phyloP scores from a whole-genome alignment of 1,284 basidiomycete species.

The Tilletia indica region DNA sequence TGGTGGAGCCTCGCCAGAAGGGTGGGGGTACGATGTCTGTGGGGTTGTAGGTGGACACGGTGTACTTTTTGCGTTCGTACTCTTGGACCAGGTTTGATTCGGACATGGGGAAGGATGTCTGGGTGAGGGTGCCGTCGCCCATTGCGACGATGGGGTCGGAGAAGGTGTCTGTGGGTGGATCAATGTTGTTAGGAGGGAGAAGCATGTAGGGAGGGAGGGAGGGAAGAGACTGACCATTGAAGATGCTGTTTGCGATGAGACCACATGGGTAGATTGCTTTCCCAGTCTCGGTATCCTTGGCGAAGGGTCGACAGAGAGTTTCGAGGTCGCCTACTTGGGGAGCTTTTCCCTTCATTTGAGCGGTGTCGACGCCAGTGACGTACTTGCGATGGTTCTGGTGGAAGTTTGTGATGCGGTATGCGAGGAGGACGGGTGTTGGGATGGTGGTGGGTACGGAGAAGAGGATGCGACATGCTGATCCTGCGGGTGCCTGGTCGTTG shows the following conservation, averaged over 20 bases:
- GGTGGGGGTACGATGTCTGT: constrained; percentile 82
- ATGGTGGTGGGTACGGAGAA: constrained; percentile 71
- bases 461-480: constrained; percentile 41
- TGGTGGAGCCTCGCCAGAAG: constrained; percentile 65
- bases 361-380: constrained; percentile 82
- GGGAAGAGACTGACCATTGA: constrained; percentile 72
- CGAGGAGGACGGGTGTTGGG: constrained; percentile 76
- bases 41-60: constrained; percentile 47
- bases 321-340: constrained; percentile 59
- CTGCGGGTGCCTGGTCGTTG: constrained; percentile 19
- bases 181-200: neutral
- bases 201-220: neutral
- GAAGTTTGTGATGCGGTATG: constrained; percentile 74
- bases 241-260: constrained; percentile 92
- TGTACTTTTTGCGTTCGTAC: constrained; percentile 86
- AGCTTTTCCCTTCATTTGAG: constrained; percentile 78
- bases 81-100: constrained; percentile 86
- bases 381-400: constrained; percentile 99
- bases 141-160: constrained; percentile 63
- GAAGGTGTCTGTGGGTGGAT: constrained; percentile 68
- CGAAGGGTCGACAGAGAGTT: constrained; percentile 84
- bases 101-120: constrained; percentile 70
- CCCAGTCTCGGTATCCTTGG: constrained; percentile 41
- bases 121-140: constrained; percentile 62
- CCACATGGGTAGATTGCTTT: constrained; percentile 78